Evolutionary conservation across 805 yeast species (phyloP).

Genomic region (Kregervanrija delftensis): DNA sequence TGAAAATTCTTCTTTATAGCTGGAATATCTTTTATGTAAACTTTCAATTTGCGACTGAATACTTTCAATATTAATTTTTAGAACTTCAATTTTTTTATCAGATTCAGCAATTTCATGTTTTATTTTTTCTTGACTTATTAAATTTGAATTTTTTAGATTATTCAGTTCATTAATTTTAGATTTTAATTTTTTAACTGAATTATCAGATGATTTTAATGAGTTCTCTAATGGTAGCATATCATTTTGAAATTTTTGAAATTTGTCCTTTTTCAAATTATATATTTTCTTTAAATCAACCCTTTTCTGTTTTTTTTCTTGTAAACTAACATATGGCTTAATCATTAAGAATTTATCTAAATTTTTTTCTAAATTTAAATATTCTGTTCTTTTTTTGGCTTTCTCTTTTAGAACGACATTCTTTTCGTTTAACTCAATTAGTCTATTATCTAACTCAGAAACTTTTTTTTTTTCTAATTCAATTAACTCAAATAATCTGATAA

Average conservation of each 20-base stretch:
- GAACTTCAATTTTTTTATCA: neutral
- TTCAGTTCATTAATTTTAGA: slow-evolving; percentile 1
- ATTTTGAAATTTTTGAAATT: slow-evolving; percentile 18
- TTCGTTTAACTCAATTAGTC: slow-evolving; percentile 27
- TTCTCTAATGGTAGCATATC: slow-evolving; percentile 17
- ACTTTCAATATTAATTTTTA: slow-evolving; percentile 6
- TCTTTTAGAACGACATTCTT: slow-evolving; percentile 34
- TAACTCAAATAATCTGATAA: slow-evolving; percentile 44
- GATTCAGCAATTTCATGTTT: neutral
- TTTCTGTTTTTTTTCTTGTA: slow-evolving; percentile 29
- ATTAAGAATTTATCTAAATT: slow-evolving; percentile 33
- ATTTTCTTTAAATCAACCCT: slow-evolving; percentile 23
- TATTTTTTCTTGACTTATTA: slow-evolving; percentile 5
- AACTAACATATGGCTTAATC: slow-evolving; percentile 28
- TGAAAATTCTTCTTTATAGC: slow-evolving; percentile 18
- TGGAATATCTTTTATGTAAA: slow-evolving; percentile 21
- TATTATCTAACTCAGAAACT: slow-evolving; percentile 24
- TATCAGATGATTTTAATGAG: slow-evolving; percentile 10
- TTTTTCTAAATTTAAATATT: slow-evolving; percentile 37
- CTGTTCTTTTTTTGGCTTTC: slow-evolving; percentile 40
- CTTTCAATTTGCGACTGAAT: slow-evolving; percentile 22
- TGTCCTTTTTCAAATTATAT: slow-evolving; percentile 19
- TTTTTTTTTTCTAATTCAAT: slow-evolving; percentile 24
- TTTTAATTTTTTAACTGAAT: slow-evolving; percentile 15
- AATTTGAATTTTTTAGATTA: slow-evolving; percentile 5